Conservation (phyloP, 805 yeast species). For the Schizosaccharomyces lindneri region DNA sequence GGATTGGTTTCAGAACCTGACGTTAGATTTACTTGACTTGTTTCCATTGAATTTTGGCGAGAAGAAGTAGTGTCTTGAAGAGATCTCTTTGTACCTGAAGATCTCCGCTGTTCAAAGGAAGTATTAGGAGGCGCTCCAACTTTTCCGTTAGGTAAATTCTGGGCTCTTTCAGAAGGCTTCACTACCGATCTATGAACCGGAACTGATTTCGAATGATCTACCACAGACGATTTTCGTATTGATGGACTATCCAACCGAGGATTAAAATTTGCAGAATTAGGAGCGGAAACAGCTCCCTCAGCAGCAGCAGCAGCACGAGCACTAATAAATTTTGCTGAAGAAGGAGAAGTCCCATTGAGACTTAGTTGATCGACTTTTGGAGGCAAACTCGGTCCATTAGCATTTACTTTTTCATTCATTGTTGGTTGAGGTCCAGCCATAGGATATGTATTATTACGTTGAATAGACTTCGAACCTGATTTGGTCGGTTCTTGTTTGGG, state of each 20-base stretch:
- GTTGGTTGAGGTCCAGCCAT: background rate
- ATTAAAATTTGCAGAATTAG: background rate
- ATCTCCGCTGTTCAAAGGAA: too few species aligned
- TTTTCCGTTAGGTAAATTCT: background rate
- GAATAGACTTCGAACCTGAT: background rate
- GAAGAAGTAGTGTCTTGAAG: too few species aligned
- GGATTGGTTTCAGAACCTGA: too few species aligned
- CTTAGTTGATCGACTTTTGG: background rate
- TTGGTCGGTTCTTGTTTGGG: background rate
- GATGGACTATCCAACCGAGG: background rate
- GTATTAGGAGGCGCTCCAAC: too few species aligned
- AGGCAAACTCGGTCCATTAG: too few species aligned
- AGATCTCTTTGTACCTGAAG: too few species aligned
- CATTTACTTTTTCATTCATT: too few species aligned
- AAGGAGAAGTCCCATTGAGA: background rate
- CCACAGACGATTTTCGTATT: background rate
- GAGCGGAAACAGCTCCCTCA: background rate
- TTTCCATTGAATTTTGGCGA: too few species aligned
- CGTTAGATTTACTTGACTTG: too few species aligned
- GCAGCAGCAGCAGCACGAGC: slow-evolving; percentile 1
- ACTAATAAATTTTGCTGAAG: background rate
- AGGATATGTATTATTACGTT: background rate
- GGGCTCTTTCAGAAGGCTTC: background rate
- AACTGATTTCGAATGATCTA: background rate
- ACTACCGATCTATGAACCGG: background rate